phyloP scores from a whole-genome alignment of 257 asterid genomes.

The Solanum clarkiae region DNA sequence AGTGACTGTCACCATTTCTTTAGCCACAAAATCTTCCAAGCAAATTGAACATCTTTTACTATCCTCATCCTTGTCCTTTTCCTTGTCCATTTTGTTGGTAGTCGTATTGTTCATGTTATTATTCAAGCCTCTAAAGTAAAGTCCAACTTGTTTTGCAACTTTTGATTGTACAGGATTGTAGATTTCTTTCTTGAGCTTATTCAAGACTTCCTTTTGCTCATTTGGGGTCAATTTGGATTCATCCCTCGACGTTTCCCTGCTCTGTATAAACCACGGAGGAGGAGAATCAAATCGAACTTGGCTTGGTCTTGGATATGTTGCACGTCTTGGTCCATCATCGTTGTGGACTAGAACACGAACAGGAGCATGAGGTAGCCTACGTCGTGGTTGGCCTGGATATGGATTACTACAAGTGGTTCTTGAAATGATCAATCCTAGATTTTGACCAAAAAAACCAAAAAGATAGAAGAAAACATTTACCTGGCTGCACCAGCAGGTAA shows the following conservation, averaged over 20 bases:
- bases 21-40: constrained; percentile 71
- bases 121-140: constrained; percentile 28
- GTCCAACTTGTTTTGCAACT: constrained; percentile 18
- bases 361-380: not conserved
- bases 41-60: constrained; percentile 69
- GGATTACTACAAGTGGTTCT: not conserved
- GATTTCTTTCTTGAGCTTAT: constrained; percentile 52
- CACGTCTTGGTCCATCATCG: constrained; percentile 4
- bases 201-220: constrained; percentile 40
- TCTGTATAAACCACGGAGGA: constrained; percentile 2
- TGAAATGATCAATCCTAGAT: not conserved
- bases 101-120: not conserved
- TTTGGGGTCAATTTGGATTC: constrained; percentile 38
- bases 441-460: not conserved
- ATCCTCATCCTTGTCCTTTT: constrained; percentile 14
- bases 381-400: constrained; percentile 30
- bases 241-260: not conserved
- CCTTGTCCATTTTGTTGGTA: not conserved
- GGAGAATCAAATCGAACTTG: constrained; percentile 1
- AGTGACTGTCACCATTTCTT: constrained; percentile 47
- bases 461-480: constrained; percentile 4
- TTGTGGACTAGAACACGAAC: constrained; percentile 12
- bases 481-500: constrained; percentile 22
- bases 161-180: constrained; percentile 55
- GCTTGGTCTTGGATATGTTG: constrained; percentile 1